Evolutionary conservation across 331 rosid species (phyloP), one percentile per base, ranked within the genome.

Genomic region (Dryas integrifolia): DNA sequence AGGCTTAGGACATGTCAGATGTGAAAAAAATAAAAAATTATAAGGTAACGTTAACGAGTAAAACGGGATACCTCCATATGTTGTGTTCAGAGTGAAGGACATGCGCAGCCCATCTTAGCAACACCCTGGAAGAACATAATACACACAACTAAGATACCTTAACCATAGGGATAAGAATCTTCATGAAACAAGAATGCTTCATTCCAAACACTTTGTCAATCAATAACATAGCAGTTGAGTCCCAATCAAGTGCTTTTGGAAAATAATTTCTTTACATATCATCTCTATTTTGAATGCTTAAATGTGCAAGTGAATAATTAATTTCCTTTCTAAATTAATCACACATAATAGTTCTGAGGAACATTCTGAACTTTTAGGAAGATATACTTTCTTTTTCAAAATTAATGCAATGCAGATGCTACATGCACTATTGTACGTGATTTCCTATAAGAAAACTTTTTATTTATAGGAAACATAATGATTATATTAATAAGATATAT

Each of bases 61-160:
- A 75, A 74, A 12, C 11, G 47, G 60, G 49, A 16, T 83, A 91
- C 98, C 96, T 90, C 99, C 98, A 89, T 79, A 95, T 84, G 86
- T 87, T 92, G 80, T 92, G 92, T 83, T 95, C 97, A 45, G 51
- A 47, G 15, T 41, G 90, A 72, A 83, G 86, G 66, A 92, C 82
- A 58, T 95, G 87, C 64, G 83, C 84, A 55, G 96, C 97, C 97
- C 98, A 92, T 77, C 98, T 91, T 74, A 84, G 92, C 89, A 95
- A 85, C 82, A 95, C 97, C 80, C 97, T 92, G 85, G 64, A 80
- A 59, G 74, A 63, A 82, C 69, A 73, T 8, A 15, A 10, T 4
- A 15, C 2, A 11, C 40, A 50, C 62, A 59, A 48, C 8, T 10
- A 24, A 50, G 70, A 15, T 60, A 39, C 50, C 58, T 4, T 4